Conservation (phyloP, 345 rosid genomes). For the Rhodomyrtus tomentosa region DNA sequence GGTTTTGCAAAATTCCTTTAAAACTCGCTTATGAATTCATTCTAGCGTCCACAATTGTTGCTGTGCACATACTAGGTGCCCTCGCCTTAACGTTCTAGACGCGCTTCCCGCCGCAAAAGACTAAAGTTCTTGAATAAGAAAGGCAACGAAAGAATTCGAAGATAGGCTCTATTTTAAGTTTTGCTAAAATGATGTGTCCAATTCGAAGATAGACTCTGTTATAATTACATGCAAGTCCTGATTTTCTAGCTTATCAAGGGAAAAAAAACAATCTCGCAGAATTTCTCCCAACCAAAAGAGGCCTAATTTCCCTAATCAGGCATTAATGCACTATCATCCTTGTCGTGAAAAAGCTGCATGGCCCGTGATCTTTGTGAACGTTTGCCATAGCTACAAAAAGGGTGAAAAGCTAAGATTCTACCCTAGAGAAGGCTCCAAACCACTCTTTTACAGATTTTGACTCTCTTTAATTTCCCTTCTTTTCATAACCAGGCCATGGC, state of each 20-base stretch:
- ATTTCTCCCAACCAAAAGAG: neutral
- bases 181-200: neutral
- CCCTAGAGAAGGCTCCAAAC: neutral
- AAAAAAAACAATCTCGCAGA: neutral
- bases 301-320: neutral
- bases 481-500: neutral
- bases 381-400: neutral
- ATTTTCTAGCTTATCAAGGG: neutral
- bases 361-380: neutral
- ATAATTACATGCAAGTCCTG: neutral
- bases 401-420: neutral
- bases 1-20: neutral
- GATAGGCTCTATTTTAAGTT: neutral
- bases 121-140: neutral
- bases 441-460: neutral
- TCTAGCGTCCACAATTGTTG: neutral
- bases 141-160: neutral
- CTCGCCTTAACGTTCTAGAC: neutral
- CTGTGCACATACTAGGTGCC: neutral
- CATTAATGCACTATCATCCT: neutral
- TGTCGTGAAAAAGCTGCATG: neutral
- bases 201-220: neutral
- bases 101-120: accelerated
- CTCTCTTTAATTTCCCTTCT: neutral
- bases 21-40: neutral